A percentile compares a stretch with the other conserved stretches of the same genome.
phyloP scores from a whole-genome alignment of 768 basidiomycete species.

The Panaeolus papilionaceus region DNA sequence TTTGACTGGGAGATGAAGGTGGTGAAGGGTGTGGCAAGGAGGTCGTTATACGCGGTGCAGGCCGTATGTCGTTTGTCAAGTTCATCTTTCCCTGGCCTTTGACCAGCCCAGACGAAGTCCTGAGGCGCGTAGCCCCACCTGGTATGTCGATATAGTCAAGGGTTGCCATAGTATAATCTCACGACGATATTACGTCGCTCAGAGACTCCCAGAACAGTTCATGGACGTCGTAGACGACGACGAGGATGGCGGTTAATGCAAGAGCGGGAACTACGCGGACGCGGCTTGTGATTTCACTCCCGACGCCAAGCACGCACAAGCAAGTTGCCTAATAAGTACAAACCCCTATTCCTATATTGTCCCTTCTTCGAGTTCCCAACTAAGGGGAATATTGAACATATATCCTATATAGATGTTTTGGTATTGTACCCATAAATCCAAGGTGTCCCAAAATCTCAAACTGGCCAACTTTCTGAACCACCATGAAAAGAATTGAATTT shows the following conservation, averaged over 20 bases:
- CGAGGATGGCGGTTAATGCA: not conserved
- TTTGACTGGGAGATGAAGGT: slow-evolving; percentile 35
- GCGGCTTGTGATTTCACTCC: slow-evolving; percentile 2
- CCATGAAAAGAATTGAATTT: too few relatives aligned
- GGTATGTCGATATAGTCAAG: slow-evolving; percentile 57
- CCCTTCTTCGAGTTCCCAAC: too few relatives aligned
- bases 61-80: slow-evolving; percentile 35
- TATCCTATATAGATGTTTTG: too few relatives aligned
- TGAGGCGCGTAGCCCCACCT: slow-evolving; percentile 46
- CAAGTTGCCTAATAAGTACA: not conserved
- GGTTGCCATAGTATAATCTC: slow-evolving; percentile 42
- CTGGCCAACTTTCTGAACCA: too few relatives aligned
- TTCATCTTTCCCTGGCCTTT: slow-evolving; percentile 16
- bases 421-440: too few relatives aligned
- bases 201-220: not conserved
- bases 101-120: slow-evolving; percentile 19
- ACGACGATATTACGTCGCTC: not conserved
- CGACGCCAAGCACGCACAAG: not conserved
- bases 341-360: not conserved
- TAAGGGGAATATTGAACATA: too few relatives aligned
- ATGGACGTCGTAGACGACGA: not conserved
- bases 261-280: not conserved
- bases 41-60: slow-evolving; percentile 48
- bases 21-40: slow-evolving; percentile 48
- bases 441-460: too few relatives aligned